Conservation (phyloP, 495 filamentous ascomycete genomes). For the Oleoguttula mirabilis region DNA sequence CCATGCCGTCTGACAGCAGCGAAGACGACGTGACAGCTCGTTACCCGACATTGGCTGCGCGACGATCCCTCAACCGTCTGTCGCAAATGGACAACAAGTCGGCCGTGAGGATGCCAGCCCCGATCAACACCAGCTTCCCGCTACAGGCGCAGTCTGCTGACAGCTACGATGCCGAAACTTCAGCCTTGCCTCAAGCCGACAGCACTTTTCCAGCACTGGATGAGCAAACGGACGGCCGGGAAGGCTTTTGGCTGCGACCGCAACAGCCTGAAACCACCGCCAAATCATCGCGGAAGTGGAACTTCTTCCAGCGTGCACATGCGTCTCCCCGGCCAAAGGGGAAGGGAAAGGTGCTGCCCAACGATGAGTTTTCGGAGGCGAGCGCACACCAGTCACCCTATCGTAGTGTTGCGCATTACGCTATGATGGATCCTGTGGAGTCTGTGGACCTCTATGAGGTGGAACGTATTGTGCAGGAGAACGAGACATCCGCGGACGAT, state of each 20-base stretch:
- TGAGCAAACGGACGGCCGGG: background rate
- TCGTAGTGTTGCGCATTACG: conserved; percentile 62
- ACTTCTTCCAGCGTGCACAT: conserved; percentile 65
- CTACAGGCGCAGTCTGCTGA: too few species aligned
- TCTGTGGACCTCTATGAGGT: conserved; percentile 54
- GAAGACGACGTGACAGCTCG: conserved; percentile 20
- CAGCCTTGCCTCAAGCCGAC: conserved; percentile 18
- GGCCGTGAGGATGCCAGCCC: too few species aligned
- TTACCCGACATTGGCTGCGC: conserved; percentile 22
- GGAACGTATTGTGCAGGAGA: conserved; percentile 51
- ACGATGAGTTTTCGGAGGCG: too few species aligned
- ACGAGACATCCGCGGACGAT: conserved; percentile 8
- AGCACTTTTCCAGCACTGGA: conserved; percentile 9
- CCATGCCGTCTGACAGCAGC: conserved; percentile 23
- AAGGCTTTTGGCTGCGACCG: conserved; percentile 2
- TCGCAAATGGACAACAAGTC: conserved; percentile 25
- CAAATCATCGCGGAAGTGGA: conserved; percentile 54
- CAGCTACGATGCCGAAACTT: conserved; percentile 24
- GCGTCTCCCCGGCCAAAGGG: conserved; percentile 37
- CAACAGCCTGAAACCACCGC: conserved; percentile 23
- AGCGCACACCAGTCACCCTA: conserved; percentile 18
- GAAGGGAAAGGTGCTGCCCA: conserved; percentile 35
- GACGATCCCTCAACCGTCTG: conserved; percentile 20
- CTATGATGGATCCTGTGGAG: conserved; percentile 63
- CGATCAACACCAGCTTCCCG: too few species aligned